These are phyloP conservation scores for Globisporangium acanthophoron DNA, from an alignment of 352 stramenopile genomes.

Conservation along the genomic window DNA sequence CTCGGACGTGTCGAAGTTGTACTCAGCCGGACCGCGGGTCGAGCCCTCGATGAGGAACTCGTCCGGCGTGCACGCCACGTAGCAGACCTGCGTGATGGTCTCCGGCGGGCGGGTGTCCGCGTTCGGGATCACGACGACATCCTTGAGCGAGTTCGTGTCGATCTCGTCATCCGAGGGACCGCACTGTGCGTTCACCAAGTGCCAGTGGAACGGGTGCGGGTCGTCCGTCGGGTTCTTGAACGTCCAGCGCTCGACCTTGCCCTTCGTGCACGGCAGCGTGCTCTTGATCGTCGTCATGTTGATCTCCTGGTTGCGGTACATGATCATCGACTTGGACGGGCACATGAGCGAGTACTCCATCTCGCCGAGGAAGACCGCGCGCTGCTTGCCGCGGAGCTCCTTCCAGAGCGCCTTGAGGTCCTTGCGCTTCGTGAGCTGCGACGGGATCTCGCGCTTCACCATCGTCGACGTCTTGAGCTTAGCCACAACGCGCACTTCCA, in stretches of 20 bases:
- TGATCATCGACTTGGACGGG: constrained; percentile 37
- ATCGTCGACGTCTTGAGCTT: constrained; percentile 36
- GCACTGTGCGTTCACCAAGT: constrained; percentile 70
- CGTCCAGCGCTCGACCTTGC: constrained; percentile 73
- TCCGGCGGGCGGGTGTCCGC: constrained; percentile 27
- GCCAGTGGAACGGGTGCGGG: constrained; percentile 73
- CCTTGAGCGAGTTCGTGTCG: constrained; percentile 60
- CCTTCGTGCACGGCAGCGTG: constrained; percentile 52
- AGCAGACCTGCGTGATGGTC: constrained; percentile 62
- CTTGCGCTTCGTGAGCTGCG: constrained; percentile 36
- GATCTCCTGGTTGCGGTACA: constrained; percentile 43
- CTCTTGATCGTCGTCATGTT: constrained; percentile 45
- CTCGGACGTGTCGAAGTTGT: constrained; percentile 66
- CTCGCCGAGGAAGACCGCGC: constrained; percentile 45
- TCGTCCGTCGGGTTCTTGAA: constrained; percentile 78
- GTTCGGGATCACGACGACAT: constrained; percentile 73
- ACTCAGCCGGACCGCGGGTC: constrained; percentile 42
- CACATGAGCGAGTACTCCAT: constrained; percentile 41
- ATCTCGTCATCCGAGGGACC: constrained; percentile 57
- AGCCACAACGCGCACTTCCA: constrained; percentile 40
- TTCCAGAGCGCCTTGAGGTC: constrained; percentile 48
- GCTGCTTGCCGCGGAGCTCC: constrained; percentile 41
- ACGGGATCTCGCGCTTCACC: constrained; percentile 27
- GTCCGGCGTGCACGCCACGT: constrained; percentile 65
- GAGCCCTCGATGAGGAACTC: constrained; percentile 56